Evolutionary conservation across 2,329 filamentous ascomycete genomes (phyloP).

Genomic region (Claviceps capensis): DNA sequence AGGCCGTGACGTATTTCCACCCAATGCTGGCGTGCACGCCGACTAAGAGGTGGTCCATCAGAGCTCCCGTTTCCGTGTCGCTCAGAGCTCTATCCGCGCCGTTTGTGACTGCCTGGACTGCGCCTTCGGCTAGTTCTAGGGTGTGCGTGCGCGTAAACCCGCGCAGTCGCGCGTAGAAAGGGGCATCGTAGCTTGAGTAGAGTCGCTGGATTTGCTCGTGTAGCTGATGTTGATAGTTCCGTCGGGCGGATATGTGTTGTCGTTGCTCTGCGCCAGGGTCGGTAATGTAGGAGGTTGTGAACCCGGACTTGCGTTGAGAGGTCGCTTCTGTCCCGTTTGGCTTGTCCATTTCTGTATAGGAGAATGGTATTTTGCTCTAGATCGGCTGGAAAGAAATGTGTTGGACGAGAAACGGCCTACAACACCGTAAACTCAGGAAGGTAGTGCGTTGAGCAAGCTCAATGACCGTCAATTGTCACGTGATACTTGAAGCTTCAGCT

Average conservation of each 20-base stretch:
- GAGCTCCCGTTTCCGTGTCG: constrained; percentile 22
- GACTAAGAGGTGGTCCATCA: constrained; percentile 20
- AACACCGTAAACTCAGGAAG: no score
- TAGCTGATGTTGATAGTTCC: constrained; percentile 17
- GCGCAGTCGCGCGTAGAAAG: constrained; percentile 18
- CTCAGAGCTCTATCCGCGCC: constrained; percentile 18
- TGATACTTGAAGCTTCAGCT: no score
- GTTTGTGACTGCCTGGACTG: constrained; percentile 16
- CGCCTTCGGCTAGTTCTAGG: constrained; percentile 15
- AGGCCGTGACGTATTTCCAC: constrained; percentile 15
- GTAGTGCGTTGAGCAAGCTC: no score
- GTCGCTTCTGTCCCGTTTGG: constrained; percentile 14
- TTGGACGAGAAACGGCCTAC: not conserved
- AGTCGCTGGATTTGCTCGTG: constrained; percentile 18
- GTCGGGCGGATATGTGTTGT: constrained; percentile 16
- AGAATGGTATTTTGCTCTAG: not conserved
- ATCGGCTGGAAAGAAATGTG: not conserved
- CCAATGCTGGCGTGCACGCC: constrained; percentile 19
- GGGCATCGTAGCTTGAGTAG: constrained; percentile 19
- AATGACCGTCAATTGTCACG: no score
- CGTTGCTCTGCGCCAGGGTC: constrained; percentile 20
- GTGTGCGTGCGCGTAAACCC: constrained; percentile 16
- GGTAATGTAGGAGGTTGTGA: constrained; percentile 12
- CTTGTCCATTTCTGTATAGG: constrained; percentile 8
- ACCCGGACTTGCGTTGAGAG: constrained; percentile 9